Conservation (phyloP, 106 monocot species). For the Apostasia shenzhenica region DNA sequence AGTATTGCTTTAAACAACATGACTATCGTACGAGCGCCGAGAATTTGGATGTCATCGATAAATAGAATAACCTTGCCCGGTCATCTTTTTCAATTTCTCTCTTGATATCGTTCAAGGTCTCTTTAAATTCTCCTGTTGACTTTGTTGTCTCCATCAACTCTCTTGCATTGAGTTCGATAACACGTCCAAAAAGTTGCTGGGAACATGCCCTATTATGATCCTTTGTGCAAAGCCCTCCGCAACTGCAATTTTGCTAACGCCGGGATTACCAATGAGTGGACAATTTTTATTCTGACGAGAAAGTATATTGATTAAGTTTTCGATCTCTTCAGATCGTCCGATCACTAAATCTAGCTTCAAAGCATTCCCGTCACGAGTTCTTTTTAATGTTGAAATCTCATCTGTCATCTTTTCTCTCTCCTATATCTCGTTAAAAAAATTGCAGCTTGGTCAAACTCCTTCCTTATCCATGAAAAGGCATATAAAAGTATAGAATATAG, state of each 20-base stretch:
- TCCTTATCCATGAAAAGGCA: conserved; percentile 27
- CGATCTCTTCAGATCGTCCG: too few relatives aligned
- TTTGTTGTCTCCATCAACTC: conserved; percentile 50
- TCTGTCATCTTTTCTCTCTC: conserved; percentile 87
- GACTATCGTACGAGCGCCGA: conserved; percentile 45
- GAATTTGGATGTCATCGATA: conserved; percentile 72
- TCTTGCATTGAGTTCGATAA: conserved; percentile 58
- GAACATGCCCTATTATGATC: conserved; percentile 53
- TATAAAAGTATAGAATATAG: background rate
- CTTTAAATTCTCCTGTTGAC: conserved; percentile 55
- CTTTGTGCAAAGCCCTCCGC: conserved; percentile 74
- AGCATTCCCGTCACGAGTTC: conserved; percentile 38
- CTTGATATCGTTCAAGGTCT: conserved; percentile 52
- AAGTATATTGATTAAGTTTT: background rate
- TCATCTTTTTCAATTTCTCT: conserved; percentile 57
- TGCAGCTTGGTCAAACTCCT: conserved; percentile 56
- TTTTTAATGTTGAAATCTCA: conserved; percentile 59
- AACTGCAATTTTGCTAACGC: conserved; percentile 65
- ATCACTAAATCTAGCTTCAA: too few relatives aligned
- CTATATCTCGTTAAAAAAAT: conserved; percentile 72
- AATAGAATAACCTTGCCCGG: conserved; percentile 66
- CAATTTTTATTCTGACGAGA: conserved; percentile 63
- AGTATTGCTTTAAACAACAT: conserved; percentile 69
- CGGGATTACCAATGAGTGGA: conserved; percentile 68
- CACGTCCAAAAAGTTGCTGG: conserved; percentile 48